Conservation (phyloP, 225 moss, liverwort and hornwort species). For the Polytrichum formosum region DNA sequence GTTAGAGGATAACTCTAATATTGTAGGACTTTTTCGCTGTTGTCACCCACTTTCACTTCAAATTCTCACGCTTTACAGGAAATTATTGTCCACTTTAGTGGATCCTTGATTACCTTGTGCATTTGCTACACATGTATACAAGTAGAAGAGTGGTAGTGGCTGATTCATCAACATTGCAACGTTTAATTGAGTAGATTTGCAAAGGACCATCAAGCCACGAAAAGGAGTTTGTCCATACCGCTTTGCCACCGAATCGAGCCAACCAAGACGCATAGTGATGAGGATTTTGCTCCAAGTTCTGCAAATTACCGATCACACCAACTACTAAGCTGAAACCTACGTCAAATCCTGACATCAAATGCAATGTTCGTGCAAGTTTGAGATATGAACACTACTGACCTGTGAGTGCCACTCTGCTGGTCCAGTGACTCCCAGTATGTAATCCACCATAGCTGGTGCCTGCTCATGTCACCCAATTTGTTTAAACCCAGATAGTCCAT, state of each 20-base stretch:
- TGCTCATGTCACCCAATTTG: conserved; percentile 26
- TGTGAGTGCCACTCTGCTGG: conserved; percentile 84
- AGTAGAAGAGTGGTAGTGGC: not conserved
- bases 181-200: not conserved
- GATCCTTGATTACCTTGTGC: too few relatives aligned
- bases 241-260: conserved; percentile 72
- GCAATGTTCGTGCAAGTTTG: conserved; percentile 1
- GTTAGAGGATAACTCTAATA: too few relatives aligned
- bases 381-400: conserved; percentile 28
- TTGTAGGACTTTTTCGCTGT: not conserved
- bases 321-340: not conserved
- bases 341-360: not conserved
- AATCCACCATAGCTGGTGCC: conserved; percentile 90
- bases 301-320: conserved; percentile 12
- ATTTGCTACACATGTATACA: conserved; percentile 7
- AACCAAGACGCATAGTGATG: conserved; percentile 90
- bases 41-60: not conserved
- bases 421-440: conserved; percentile 80
- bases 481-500: not conserved
- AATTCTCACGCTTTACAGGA: not conserved
- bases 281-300: conserved; percentile 91
- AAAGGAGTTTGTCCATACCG: conserved; percentile 38
- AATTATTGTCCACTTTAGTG: conserved; percentile 4
- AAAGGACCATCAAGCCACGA: not conserved
- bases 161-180: too few relatives aligned